Base-by-base conservation (phyloP, 352 stramenopile species). In the Pythium scleroteichum region DNA sequence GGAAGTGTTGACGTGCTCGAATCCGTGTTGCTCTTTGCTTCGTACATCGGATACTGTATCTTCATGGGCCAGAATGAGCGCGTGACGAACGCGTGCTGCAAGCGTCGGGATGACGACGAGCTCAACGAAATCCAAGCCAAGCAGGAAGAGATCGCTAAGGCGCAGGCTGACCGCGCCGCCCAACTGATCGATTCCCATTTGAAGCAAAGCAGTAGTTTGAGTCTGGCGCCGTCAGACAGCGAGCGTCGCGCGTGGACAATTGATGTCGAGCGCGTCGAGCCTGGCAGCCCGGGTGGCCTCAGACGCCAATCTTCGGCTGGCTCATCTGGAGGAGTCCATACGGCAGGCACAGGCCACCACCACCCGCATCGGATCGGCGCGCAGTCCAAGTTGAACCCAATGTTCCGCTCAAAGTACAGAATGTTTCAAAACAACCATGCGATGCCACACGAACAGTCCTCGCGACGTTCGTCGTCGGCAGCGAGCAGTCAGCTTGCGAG, bases 41-140 rank as follows among this genome's bases (percentile, higher is more conserved):
- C 79, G 41, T 91, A 91, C 53, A 63, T 47, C 26, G 66, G 81
- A 61, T 96, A 95, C 67, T 82, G 87, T 24, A 14, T 72, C 33
- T 94, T 92, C 69, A 84, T 96, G 75, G 74, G 71, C 35, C 72
- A 90, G 56, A 91, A 88, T 58, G 73, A 77, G 27, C 71, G 64
- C 29, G 63, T 95, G 42, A 69, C 89, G 29, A 72, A 75, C 17
- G 59, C 59, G 1, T 88, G 72, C 53, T 90, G 80, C 69, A 79
- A 87, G 42, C 79, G 74, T 0, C 67, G 74, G 10, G 75, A 72
- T 6, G 49, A 72, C 2, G 66, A 66, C 8, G 53, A 73, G 12
- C 55, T 60, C 24, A 32, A 46, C n/a, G 26, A 51, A 3, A 58
- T 42, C 8, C 29, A 53, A 16, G 45, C 59, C 6, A 58, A 68